Evolutionary conservation across 2,329 filamentous ascomycete genomes (phyloP).

Genomic region (Ophiostoma triangulosporum): DNA sequence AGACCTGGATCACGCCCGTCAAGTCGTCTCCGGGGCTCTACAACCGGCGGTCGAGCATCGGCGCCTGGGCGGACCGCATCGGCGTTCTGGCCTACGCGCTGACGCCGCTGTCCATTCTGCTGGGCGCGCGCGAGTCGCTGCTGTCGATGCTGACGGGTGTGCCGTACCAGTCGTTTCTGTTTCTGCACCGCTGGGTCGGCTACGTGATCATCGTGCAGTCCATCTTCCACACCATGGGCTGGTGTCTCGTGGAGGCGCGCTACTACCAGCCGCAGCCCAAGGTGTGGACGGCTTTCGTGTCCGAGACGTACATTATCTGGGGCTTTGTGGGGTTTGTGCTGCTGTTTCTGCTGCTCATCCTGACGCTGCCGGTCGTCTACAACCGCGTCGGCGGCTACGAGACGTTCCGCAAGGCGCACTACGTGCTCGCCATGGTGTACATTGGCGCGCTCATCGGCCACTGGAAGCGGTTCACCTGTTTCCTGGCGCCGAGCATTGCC

Average conservation of each 20-base stretch:
- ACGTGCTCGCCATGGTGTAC: constrained; percentile 59
- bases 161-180: constrained; percentile 66
- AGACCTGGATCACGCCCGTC: constrained; percentile 57
- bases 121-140: constrained; percentile 56
- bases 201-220: constrained; percentile 59
- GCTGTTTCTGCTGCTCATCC: constrained; percentile 43
- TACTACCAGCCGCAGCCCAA: constrained; percentile 33
- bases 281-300: constrained; percentile 42
- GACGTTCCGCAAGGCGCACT: constrained; percentile 62
- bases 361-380: constrained; percentile 32
- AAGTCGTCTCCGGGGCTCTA: constrained; percentile 38
- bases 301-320: constrained; percentile 57
- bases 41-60: constrained; percentile 53
- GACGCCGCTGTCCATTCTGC: constrained; percentile 54
- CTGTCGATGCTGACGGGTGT: constrained; percentile 58
- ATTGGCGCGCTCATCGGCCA: constrained; percentile 65
- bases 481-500: constrained; percentile 50
- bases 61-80: constrained; percentile 55
- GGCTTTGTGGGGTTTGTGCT: constrained; percentile 56
- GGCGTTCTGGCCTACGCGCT: constrained; percentile 61
- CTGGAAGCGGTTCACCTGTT: constrained; percentile 55
- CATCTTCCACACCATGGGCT: constrained; percentile 55
- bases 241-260: constrained; percentile 28
- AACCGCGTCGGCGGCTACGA: constrained; percentile 55
- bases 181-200: constrained; percentile 63